Percentiles rank a stretch among this genome's conserved stretches.
Evolutionary conservation across 208 protist species (phyloP).

Genomic region (Wallacemonas rigidus): DNA sequence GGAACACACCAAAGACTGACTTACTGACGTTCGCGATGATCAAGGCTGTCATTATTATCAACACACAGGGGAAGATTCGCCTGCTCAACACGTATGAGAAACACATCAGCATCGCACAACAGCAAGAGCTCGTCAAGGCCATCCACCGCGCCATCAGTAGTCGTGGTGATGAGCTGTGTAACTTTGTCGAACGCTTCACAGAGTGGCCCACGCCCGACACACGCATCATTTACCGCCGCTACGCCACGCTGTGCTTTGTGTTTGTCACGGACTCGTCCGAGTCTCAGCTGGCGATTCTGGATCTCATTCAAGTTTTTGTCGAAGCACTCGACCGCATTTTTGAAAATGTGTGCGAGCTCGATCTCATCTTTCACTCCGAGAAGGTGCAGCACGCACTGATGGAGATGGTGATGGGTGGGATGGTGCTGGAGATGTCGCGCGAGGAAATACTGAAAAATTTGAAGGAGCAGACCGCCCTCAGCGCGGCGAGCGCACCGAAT

Average conservation of each 20-base stretch:
- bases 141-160: conserved; percentile 92
- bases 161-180: conserved; percentile 94
- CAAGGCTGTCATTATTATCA: conserved; percentile 97
- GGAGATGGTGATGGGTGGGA: conserved; percentile 97
- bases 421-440: conserved; percentile 97
- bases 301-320: conserved; percentile 98
- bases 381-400: conserved; percentile 97
- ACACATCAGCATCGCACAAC: conserved; percentile 51
- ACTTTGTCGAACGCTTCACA: conserved; percentile 94
- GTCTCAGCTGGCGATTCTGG: conserved; percentile 97
- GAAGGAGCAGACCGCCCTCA: conserved; percentile 61
- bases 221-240: conserved; percentile 97
- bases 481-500: conserved; percentile 17
- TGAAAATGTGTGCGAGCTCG: conserved; percentile 98
- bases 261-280: conserved; percentile 97
- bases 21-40: conserved; percentile 82
- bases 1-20: conserved; percentile 12
- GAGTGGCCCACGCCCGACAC: conserved; percentile 95
- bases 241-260: conserved; percentile 98
- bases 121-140: conserved; percentile 92
- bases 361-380: conserved; percentile 99
- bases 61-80: conserved; percentile 97
- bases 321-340: conserved; percentile 97
- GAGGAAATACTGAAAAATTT: conserved; percentile 83
- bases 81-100: conserved; percentile 96